Evolutionary conservation across 192 early-diverging fungal genomes (phyloP), one percentile per base, ranked within the genome.

Genomic region (Coemansia sp.): DNA sequence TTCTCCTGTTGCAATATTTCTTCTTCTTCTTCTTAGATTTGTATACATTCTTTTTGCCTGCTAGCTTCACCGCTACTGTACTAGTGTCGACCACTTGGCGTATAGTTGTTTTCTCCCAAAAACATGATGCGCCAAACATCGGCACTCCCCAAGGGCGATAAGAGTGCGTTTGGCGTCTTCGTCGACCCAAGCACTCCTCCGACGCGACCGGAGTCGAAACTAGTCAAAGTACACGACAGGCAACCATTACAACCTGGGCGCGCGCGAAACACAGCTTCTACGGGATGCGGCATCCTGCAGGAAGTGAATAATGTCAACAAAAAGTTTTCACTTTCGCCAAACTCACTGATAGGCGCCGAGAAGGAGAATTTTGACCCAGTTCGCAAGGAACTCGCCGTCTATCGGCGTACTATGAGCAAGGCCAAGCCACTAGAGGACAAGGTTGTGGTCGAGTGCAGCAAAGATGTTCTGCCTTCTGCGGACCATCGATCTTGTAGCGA

Each of bases 281-380:
- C 34, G 18, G 36, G 36, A 34, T 31, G 39, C 62, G 47, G 15
- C 20, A 34, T 65, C 36, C 44, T 78, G 24, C 71, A 68, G n/a
- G 66, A 65, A 12, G 49, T 65, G 2, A 66, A 27, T 22, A 62
- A 29, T 12, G 34, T 47, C 3, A 73, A 69, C 53, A 72, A 65
- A 36, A 58, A 31, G 50, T 66, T 72, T 53, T 36, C 18, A 5
- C 64, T 80, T 11, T 75, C 78, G 12, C 78, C 78, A 13, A 68
- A 62, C 36, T 80, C 78, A 20, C 73, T 65, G 15, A 46, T 75
- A 34, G 34, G 53, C n/a, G 69, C 73, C 0, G 73, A 75, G 57
- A 80, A 80, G 69, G 78, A 80, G 66, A 80, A 80, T 62, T 80
- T 80, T 72, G 78, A 80, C 49, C 69, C 70, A 12, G 55, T 72